phyloP scores from a whole-genome alignment of 2,329 filamentous ascomycete genomes.

The Cladophialophora chaetospira region DNA sequence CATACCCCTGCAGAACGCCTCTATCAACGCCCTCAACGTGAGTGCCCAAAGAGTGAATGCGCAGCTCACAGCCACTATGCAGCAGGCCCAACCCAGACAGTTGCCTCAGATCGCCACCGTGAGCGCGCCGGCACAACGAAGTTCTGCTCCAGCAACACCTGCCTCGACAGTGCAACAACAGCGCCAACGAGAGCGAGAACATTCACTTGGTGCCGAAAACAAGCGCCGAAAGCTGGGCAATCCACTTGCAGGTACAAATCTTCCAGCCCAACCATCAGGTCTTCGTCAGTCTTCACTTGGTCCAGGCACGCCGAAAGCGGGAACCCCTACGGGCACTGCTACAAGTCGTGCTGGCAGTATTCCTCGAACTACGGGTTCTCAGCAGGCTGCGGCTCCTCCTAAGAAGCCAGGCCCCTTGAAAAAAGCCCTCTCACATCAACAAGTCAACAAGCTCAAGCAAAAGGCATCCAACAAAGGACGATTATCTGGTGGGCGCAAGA shows the following conservation, averaged over 20 bases:
- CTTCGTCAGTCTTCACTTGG: conserved; percentile 64
- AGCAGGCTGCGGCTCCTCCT: conserved; percentile 45
- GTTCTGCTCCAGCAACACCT: conserved; percentile 50
- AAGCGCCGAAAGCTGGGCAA: conserved; percentile 62
- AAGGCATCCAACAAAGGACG: conserved; percentile 44
- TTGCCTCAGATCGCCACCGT: conserved; percentile 35
- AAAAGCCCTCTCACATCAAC: conserved; percentile 40
- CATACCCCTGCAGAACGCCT: conserved; percentile 57
- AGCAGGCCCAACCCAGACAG: conserved; percentile 34
- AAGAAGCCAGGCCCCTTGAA: conserved; percentile 59
- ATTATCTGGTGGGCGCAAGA: conserved; percentile 46
- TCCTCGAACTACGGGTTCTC: conserved; percentile 44
- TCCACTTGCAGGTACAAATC: conserved; percentile 32
- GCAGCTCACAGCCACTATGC: conserved; percentile 43
- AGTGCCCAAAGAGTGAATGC: conserved; percentile 55
- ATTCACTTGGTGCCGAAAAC: conserved; percentile 57
- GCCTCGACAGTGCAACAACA: conserved; percentile 37
- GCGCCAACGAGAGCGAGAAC: conserved; percentile 55
- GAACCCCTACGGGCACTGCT: conserved; percentile 51
- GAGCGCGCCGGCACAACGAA: conserved; percentile 35
- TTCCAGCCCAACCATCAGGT: conserved; percentile 57
- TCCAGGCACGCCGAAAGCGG: conserved; percentile 64
- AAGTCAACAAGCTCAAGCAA: conserved; percentile 36
- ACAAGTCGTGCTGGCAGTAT: conserved; percentile 61
- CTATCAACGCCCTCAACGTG: conserved; percentile 57